Conservation (phyloP, 2,329 filamentous ascomycete species). For the Ophiostoma novo-ulmi region DNA sequence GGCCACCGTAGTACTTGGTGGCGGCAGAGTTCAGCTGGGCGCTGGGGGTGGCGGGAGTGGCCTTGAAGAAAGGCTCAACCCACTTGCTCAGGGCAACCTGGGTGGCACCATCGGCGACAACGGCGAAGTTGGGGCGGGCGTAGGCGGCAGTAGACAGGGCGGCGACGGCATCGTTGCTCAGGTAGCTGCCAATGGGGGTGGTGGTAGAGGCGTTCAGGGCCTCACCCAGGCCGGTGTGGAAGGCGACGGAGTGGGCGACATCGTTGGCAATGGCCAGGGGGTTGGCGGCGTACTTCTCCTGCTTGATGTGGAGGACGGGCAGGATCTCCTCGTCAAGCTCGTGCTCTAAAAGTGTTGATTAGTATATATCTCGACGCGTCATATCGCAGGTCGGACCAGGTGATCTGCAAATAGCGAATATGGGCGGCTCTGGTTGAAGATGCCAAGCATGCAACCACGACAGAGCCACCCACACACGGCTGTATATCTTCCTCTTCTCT, state of each 20-base stretch:
- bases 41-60: slow-evolving; percentile 48
- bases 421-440: not conserved
- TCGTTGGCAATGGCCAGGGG: slow-evolving; percentile 69
- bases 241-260: slow-evolving; percentile 78
- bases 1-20: slow-evolving; percentile 88
- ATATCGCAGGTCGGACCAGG: not conserved
- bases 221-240: slow-evolving; percentile 86
- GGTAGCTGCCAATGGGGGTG: slow-evolving; percentile 70
- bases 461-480: not conserved
- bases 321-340: slow-evolving; percentile 87
- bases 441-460: not conserved
- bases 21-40: slow-evolving; percentile 53
- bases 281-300: slow-evolving; percentile 64
- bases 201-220: slow-evolving; percentile 68
- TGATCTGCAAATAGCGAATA: not conserved
- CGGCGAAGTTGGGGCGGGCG: slow-evolving; percentile 81
- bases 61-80: slow-evolving; percentile 87
- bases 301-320: slow-evolving; percentile 68
- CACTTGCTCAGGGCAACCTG: slow-evolving; percentile 75
- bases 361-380: not conserved
- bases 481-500: not conserved
- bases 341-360: slow-evolving; percentile 54
- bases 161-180: slow-evolving; percentile 68
- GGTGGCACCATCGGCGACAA: slow-evolving; percentile 83
- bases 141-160: slow-evolving; percentile 75